Conservation (phyloP, 805 yeast genomes). For the Candida coquimbonensis region DNA sequence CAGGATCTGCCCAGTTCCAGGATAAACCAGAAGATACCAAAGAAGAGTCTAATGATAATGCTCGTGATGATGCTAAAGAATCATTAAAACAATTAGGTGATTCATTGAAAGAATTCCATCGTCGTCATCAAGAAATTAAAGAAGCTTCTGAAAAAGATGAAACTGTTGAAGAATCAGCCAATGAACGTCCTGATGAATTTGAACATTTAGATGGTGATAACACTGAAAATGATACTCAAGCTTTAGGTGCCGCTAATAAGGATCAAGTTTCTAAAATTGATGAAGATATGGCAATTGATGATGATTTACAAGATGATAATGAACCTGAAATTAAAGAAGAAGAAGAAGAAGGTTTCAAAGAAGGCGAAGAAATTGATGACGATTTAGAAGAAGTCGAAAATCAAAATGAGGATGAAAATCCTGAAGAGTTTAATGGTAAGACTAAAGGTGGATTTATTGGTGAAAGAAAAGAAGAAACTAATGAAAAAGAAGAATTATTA, state of each 20-base stretch:
- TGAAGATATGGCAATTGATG: slow-evolving; percentile 78
- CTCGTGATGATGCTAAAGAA: slow-evolving; percentile 64
- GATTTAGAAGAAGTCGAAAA: slow-evolving; percentile 24
- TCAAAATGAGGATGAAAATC: slow-evolving; percentile 24
- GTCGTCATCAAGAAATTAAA: slow-evolving; percentile 80
- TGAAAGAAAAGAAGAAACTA: slow-evolving; percentile 30
- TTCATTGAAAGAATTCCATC: slow-evolving; percentile 83
- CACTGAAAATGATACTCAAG: slow-evolving; percentile 78
- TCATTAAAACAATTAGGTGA: slow-evolving; percentile 88
- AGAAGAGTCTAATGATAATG: slow-evolving; percentile 38
- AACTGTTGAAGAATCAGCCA: slow-evolving; percentile 42
- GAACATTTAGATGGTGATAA: slow-evolving; percentile 79
- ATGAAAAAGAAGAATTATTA: slow-evolving; percentile 27
- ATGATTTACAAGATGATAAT: slow-evolving; percentile 39
- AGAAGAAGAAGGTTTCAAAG: slow-evolving; percentile 29
- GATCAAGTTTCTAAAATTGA: slow-evolving; percentile 74
- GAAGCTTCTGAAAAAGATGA: slow-evolving; percentile 52
- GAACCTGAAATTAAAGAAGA: slow-evolving; percentile 29
- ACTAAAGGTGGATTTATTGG: slow-evolving; percentile 45
- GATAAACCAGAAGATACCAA: slow-evolving; percentile 36
- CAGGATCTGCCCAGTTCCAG: slow-evolving; percentile 44
- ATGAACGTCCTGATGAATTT: slow-evolving; percentile 76
- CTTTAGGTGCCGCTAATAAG: slow-evolving; percentile 80
- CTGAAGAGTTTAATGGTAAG: slow-evolving; percentile 43
- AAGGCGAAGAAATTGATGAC: slow-evolving; percentile 21